Conservation (phyloP, 306 rosid genomes). For the Acmispon strigosus region DNA sequence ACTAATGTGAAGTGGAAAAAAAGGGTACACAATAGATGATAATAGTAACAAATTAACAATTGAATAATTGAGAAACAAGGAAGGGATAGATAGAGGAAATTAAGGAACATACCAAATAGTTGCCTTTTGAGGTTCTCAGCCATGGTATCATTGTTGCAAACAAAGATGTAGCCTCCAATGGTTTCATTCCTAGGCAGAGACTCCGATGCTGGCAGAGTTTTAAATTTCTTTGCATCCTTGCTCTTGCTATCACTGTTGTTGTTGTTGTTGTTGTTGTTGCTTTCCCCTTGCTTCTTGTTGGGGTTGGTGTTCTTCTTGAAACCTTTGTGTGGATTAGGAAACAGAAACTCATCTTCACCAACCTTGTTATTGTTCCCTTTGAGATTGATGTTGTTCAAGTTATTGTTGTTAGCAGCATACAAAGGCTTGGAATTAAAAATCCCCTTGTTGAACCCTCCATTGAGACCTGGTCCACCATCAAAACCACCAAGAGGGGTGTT, state of each 20-base stretch:
- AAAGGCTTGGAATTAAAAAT: constrained; percentile 53
- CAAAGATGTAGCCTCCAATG: constrained; percentile 90
- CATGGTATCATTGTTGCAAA: constrained; percentile 98
- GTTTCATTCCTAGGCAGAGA: constrained; percentile 85
- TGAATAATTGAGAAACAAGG: neutral
- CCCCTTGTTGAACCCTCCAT: constrained; percentile 71
- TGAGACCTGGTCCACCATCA: constrained; percentile 4
- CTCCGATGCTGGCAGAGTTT: constrained; percentile 88
- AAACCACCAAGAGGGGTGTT: neutral
- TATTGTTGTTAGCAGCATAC: neutral
- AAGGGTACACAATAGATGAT: too few relatives aligned
- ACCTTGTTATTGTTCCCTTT: constrained; percentile 28
- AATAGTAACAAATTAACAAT: neutral
- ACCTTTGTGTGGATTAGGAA: constrained; percentile 21
- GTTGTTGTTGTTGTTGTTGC: constrained; percentile 27
- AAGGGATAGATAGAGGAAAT: neutral
- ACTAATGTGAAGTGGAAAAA: neutral
- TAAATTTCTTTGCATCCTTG: constrained; percentile 67
- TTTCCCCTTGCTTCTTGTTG: constrained; percentile 45
- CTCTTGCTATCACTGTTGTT: neutral
- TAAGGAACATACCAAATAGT: constrained; percentile 62
- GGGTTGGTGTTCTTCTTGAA: constrained; percentile 48
- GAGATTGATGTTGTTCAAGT: constrained; percentile 20
- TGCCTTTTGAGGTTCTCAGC: constrained; percentile 86
- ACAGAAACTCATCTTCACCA: constrained; percentile 35